These are phyloP conservation scores for Boletus tylopilopsis DNA, from an alignment of 768 basidiomycete species.

Conservation along the genomic window DNA sequence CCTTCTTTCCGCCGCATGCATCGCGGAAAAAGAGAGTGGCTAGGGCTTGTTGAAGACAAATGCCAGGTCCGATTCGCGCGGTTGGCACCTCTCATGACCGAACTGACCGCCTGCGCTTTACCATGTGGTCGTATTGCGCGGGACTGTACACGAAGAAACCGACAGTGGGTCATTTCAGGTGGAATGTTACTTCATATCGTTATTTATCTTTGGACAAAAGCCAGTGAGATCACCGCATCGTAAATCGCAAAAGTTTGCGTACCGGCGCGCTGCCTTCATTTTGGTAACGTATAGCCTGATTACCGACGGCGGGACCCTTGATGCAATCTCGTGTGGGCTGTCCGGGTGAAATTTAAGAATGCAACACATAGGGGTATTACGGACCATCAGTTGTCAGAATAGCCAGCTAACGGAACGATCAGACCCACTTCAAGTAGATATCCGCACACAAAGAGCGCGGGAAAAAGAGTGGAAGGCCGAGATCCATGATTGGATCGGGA, in stretches of 20 bases:
- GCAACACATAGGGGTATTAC: background rate
- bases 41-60: background rate
- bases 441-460: background rate
- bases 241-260: background rate
- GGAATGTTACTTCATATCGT: background rate
- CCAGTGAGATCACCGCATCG: background rate
- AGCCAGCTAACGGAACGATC: background rate
- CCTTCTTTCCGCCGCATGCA: conserved; percentile 7
- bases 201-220: background rate
- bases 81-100: background rate
- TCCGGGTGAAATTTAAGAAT: background rate
- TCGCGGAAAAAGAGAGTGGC: background rate
- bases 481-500: conserved; percentile 1
- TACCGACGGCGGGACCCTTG: background rate
- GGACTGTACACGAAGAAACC: background rate
- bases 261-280: background rate
- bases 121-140: background rate
- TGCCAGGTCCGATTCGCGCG: conserved; percentile 16
- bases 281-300: background rate
- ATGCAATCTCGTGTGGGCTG: background rate
- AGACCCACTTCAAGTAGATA: background rate
- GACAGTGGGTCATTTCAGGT: background rate
- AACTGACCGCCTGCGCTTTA: background rate
- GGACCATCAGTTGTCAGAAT: conserved; percentile 1
- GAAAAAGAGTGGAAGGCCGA: background rate